phyloP scores from a whole-genome alignment of 2,329 filamentous ascomycete species.

The Tolypocladium sp. region DNA sequence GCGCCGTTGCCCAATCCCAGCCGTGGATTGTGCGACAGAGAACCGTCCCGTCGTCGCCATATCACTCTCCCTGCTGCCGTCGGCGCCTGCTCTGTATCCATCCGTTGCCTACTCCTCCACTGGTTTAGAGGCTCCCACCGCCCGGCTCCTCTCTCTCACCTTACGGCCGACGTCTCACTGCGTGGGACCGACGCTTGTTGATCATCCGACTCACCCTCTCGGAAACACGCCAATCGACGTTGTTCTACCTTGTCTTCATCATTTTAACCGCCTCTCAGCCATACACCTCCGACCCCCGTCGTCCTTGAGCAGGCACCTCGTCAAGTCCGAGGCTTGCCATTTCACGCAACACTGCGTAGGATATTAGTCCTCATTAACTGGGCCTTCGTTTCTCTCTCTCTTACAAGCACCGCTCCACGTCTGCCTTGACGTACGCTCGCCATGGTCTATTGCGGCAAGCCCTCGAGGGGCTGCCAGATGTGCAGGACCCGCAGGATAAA shows the following conservation, averaged over 20 bases:
- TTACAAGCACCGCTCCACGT: not conserved
- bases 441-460: conserved; percentile 60
- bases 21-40: not conserved
- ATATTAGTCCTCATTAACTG: not conserved
- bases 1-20: not conserved
- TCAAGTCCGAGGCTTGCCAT: not conserved
- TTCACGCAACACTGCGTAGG: not conserved
- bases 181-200: too few species aligned
- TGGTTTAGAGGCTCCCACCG: not conserved
- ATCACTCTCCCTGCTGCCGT: not conserved
- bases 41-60: not conserved
- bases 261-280: not conserved
- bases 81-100: not conserved
- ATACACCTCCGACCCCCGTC: not conserved
- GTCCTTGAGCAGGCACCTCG: not conserved
- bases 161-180: not conserved
- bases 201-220: too few species aligned
- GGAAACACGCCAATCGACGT: not conserved
- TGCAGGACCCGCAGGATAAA: conserved; percentile 66
- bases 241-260: not conserved
- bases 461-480: conserved; percentile 63
- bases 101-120: not conserved
- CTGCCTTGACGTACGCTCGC: conserved; percentile 8
- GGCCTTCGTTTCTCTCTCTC: not conserved
- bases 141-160: not conserved